These are phyloP conservation scores for Hypericum androsaemum DNA, from an alignment of 345 rosid genomes.

Conservation along the genomic window DNA sequence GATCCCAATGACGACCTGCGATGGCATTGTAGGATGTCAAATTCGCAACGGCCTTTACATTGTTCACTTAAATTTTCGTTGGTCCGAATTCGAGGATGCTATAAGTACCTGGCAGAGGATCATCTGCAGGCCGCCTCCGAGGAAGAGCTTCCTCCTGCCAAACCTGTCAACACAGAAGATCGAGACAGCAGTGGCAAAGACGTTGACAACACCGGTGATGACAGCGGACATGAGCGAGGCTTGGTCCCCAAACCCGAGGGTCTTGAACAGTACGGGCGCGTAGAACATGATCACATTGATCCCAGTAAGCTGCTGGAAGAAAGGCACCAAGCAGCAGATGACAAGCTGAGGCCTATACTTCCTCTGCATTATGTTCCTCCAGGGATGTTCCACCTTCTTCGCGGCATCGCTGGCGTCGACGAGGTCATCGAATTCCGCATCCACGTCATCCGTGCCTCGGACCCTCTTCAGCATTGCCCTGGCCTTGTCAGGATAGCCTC, in stretches of 20 bases:
- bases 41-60: too few species aligned
- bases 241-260: neutral
- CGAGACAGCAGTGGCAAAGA: neutral
- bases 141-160: neutral
- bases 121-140: slow-evolving; percentile 7
- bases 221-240: slow-evolving; percentile 1
- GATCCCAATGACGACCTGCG: neutral
- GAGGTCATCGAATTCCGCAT: slow-evolving; percentile 5
- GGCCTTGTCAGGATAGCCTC: neutral
- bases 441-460: neutral
- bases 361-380: neutral
- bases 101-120: slow-evolving; percentile 2
- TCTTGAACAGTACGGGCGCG: neutral
- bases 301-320: neutral
- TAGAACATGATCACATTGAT: neutral
- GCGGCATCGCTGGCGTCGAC: neutral
- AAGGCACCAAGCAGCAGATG: neutral
- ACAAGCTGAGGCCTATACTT: neutral
- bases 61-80: too few species aligned
- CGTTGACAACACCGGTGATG: slow-evolving; percentile 1
- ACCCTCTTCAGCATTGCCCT: neutral
- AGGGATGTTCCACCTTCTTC: neutral
- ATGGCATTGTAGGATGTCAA: too few species aligned
- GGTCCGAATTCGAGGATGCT: neutral
- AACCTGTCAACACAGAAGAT: neutral